These are phyloP conservation scores for Thyridium curvatum DNA, from an alignment of 2,329 filamentous ascomycete genomes.

Conservation along the genomic window DNA sequence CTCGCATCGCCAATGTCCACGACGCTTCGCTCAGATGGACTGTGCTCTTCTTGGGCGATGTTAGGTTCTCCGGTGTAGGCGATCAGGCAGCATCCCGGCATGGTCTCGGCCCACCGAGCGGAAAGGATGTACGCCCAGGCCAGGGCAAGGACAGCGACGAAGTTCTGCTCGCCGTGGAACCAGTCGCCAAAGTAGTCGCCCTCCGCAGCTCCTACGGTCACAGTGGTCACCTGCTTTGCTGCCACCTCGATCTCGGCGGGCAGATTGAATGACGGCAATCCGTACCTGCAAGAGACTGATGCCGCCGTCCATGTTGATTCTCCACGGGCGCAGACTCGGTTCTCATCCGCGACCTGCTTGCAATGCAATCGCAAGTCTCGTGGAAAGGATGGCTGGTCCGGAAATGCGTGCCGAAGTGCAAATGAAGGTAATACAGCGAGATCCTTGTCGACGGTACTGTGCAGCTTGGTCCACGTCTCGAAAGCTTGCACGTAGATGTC, in stretches of 20 bases:
- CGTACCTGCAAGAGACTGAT: not conserved
- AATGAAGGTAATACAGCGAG: no score
- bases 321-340: constrained; percentile 3
- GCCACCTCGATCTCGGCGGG: constrained; percentile 6
- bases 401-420: constrained; percentile 2
- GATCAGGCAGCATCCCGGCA: constrained; percentile 3
- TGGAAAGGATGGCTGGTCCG: constrained; percentile 1
- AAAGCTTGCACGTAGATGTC: no score
- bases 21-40: not conserved
- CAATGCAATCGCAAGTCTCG: constrained; percentile 4
- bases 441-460: no score
- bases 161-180: constrained; percentile 3
- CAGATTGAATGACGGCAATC: constrained; percentile 3
- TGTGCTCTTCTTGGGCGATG: not conserved
- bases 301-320: constrained; percentile 1
- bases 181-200: constrained; percentile 1
- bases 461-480: no score
- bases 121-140: constrained; percentile 7
- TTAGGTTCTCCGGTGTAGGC: no score
- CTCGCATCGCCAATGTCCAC: constrained; percentile 6
- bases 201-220: not conserved
- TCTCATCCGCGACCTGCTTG: constrained; percentile 3
- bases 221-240: not conserved
- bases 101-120: constrained; percentile 5
- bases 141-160: constrained; percentile 4